Percentiles rank a stretch among this genome's conserved stretches.
Evolutionary conservation across 2,329 filamentous ascomycete species (phyloP).

Genomic region (Trichoderma harzianum): DNA sequence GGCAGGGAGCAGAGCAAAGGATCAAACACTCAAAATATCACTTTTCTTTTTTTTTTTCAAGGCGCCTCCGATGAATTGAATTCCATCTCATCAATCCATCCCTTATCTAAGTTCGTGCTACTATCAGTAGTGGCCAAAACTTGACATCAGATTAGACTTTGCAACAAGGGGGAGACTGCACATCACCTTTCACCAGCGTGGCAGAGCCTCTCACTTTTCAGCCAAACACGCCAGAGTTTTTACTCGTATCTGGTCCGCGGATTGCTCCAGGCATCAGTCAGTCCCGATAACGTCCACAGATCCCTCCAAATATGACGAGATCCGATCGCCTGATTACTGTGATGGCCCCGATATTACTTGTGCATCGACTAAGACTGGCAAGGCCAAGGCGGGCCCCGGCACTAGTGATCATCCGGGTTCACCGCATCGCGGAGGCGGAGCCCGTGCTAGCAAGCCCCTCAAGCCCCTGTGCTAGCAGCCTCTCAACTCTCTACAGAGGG

Average conservation of each 20-base stretch:
- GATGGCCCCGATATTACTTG: slow-evolving; percentile 12
- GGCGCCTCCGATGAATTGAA: too few species aligned
- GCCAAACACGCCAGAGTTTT: background rate
- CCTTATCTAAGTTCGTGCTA: too few species aligned
- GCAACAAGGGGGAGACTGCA: background rate
- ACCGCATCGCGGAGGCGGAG: slow-evolving; percentile 11
- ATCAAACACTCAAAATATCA: too few species aligned
- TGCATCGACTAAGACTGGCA: slow-evolving; percentile 16
- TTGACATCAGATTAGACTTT: background rate
- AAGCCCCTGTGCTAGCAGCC: background rate
- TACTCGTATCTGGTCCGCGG: background rate
- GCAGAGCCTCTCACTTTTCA: background rate
- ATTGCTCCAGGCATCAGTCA: background rate
- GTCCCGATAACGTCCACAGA: background rate
- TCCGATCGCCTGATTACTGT: slow-evolving; percentile 13
- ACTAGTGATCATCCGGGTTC: slow-evolving; percentile 7
- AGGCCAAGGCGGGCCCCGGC: background rate
- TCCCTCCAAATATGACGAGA: background rate
- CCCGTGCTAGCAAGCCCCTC: background rate
- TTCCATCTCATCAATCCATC: too few species aligned
- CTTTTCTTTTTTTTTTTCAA: too few species aligned
- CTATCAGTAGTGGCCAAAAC: background rate
- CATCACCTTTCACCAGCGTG: background rate
- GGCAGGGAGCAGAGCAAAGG: background rate
- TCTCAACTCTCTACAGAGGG: background rate